Evolutionary conservation across 2,329 filamentous ascomycete species (phyloP).

Genomic region (Zalaria sp.): DNA sequence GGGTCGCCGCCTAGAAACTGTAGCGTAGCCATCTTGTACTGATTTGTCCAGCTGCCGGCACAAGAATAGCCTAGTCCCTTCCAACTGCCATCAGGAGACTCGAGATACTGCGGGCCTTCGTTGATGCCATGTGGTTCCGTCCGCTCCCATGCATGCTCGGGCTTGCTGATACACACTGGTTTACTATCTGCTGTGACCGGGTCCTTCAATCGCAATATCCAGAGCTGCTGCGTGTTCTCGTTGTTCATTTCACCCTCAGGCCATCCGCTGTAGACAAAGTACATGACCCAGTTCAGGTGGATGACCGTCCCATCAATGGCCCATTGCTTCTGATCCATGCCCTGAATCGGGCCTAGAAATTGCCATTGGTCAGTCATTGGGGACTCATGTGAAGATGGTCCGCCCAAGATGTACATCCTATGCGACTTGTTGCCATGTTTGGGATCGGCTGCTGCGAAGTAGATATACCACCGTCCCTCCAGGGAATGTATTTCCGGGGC

Average conservation of each 20-base stretch:
- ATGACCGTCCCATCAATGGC: constrained; percentile 34
- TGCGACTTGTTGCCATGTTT: constrained; percentile 29
- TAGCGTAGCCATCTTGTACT: constrained; percentile 34
- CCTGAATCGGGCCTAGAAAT: constrained; percentile 25
- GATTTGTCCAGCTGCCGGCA: constrained; percentile 31
- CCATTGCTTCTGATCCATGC: constrained; percentile 29
- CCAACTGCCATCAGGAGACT: constrained; percentile 22
- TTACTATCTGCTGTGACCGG: constrained; percentile 20
- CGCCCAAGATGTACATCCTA: constrained; percentile 31
- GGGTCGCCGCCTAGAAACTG: constrained; percentile 27
- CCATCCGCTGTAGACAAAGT: constrained; percentile 34
- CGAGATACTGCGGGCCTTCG: constrained; percentile 28
- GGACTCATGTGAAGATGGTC: constrained; percentile 18
- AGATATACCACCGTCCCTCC: constrained; percentile 39
- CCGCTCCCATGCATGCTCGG: constrained; percentile 26
- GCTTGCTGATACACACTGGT: constrained; percentile 25
- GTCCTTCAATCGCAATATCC: constrained; percentile 24
- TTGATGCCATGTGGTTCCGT: constrained; percentile 28
- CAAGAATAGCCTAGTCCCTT: constrained; percentile 32
- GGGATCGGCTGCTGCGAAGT: constrained; percentile 30
- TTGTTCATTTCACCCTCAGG: constrained; percentile 20
- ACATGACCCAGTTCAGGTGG: constrained; percentile 21
- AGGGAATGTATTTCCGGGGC: constrained; percentile 46
- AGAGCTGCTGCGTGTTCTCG: constrained; percentile 29
- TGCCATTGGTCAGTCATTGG: constrained; percentile 24